phyloP scores from a whole-genome alignment of 2,329 filamentous ascomycete genomes.

The Diaporthe helianthi region DNA sequence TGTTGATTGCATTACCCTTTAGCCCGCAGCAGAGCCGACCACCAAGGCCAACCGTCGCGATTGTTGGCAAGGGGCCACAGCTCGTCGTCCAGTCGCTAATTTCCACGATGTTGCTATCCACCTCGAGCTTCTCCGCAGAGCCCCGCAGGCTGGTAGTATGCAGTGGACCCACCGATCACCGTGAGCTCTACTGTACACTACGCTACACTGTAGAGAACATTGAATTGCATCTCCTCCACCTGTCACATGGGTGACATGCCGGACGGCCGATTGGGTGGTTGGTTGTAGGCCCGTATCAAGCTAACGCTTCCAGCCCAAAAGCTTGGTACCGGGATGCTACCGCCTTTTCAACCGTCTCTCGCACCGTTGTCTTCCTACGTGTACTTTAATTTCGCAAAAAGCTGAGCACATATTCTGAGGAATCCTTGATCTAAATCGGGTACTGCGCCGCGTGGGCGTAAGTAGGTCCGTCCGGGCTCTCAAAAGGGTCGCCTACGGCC shows the following conservation, averaged over 20 bases:
- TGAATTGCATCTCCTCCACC: conserved; percentile 17
- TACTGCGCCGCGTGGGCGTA: not conserved
- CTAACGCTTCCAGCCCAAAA: conserved; percentile 6
- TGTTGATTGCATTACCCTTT: not conserved
- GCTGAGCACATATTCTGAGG: not conserved
- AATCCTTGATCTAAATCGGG: not conserved
- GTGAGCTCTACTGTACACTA: too few species aligned
- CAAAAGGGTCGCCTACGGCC: not conserved
- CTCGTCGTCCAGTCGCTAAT: conserved; percentile 5
- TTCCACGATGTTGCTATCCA: not conserved
- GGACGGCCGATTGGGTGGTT: not conserved
- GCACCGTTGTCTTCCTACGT: not conserved
- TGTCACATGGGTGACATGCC: conserved; percentile 14
- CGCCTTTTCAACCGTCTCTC: not conserved
- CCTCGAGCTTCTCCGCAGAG: conserved; percentile 9
- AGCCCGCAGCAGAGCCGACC: not conserved
- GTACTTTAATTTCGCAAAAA: too few species aligned
- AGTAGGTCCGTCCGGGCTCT: not conserved
- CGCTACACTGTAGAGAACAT: too few species aligned
- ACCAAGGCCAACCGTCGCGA: not conserved
- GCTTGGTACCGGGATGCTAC: conserved; percentile 23
- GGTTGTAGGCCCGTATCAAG: conserved; percentile 13
- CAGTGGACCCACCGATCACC: not conserved
- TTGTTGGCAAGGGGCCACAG: not conserved
- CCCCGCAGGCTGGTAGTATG: not conserved